Evolutionary conservation across 75 land plant species (phyloP).

Genomic region (Selaginella moellendorffii): DNA sequence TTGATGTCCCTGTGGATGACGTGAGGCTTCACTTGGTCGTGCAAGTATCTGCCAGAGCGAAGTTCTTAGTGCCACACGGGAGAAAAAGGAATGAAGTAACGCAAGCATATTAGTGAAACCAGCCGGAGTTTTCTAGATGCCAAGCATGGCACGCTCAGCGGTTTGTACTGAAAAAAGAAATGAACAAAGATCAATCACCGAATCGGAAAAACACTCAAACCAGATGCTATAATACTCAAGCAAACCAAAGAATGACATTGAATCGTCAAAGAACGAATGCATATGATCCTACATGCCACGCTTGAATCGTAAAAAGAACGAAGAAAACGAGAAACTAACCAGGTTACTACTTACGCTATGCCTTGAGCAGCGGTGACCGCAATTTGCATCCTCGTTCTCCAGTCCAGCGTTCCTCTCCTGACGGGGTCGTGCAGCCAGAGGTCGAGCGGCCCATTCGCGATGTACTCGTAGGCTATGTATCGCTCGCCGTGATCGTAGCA

Average conservation of each 20-base stretch:
- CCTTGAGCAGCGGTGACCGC: conserved; percentile 90
- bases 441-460: conserved; percentile 77
- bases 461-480: conserved; percentile 77
- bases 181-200: too few species aligned
- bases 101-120: not conserved
- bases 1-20: conserved; percentile 83
- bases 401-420: conserved; percentile 61
- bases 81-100: not conserved
- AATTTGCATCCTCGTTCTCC: conserved; percentile 75
- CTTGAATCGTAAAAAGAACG: too few species aligned
- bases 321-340: too few species aligned
- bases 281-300: too few species aligned
- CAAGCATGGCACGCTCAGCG: not conserved
- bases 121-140: not conserved
- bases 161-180: too few species aligned
- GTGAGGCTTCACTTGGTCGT: conserved; percentile 90
- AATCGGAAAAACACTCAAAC: too few species aligned
- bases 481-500: conserved; percentile 75
- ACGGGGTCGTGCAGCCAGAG: conserved; percentile 71
- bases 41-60: conserved; percentile 46
- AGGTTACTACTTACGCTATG: conserved; percentile 94
- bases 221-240: too few species aligned
- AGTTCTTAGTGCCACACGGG: not conserved
- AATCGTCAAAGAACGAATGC: too few species aligned
- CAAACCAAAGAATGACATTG: too few species aligned